These are phyloP conservation scores for Phytophthora hibernalis DNA, from an alignment of 352 stramenopile species.

Conservation along the genomic window DNA sequence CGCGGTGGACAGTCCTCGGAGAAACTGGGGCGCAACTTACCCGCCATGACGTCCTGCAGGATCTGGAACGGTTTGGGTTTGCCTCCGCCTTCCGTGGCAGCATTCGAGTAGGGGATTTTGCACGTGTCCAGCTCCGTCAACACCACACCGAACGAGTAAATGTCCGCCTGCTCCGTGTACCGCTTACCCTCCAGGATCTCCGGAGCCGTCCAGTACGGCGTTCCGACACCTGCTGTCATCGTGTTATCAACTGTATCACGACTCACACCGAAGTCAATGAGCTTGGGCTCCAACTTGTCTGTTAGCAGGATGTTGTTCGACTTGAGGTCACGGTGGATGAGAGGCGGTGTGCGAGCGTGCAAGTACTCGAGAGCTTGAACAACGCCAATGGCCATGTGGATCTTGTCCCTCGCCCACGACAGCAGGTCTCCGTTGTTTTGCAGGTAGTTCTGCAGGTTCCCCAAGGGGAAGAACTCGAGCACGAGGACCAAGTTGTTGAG, in stretches of 20 bases:
- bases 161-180: constrained; percentile 69
- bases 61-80: constrained; percentile 51
- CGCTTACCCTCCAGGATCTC: constrained; percentile 68
- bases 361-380: constrained; percentile 43
- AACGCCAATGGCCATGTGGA: constrained; percentile 55
- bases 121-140: constrained; percentile 51
- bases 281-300: constrained; percentile 60
- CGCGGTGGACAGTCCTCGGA: constrained; percentile 43
- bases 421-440: constrained; percentile 30
- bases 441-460: constrained; percentile 30
- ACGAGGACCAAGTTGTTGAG: constrained; percentile 47
- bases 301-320: constrained; percentile 83
- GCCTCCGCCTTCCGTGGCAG: constrained; percentile 13
- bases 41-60: constrained; percentile 49
- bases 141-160: constrained; percentile 79
- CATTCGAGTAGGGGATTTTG: constrained; percentile 42
- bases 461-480: constrained; percentile 41
- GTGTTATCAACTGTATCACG: constrained; percentile 26
- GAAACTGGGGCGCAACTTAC: constrained; percentile 55
- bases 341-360: constrained; percentile 23
- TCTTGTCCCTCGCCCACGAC: constrained; percentile 49
- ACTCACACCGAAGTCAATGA: constrained; percentile 88
- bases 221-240: constrained; percentile 79
- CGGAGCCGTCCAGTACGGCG: constrained; percentile 82
- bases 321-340: constrained; percentile 49